These are phyloP conservation scores for Crithidia expoeki DNA, from an alignment of 208 protist genomes.

Conservation along the genomic window DNA sequence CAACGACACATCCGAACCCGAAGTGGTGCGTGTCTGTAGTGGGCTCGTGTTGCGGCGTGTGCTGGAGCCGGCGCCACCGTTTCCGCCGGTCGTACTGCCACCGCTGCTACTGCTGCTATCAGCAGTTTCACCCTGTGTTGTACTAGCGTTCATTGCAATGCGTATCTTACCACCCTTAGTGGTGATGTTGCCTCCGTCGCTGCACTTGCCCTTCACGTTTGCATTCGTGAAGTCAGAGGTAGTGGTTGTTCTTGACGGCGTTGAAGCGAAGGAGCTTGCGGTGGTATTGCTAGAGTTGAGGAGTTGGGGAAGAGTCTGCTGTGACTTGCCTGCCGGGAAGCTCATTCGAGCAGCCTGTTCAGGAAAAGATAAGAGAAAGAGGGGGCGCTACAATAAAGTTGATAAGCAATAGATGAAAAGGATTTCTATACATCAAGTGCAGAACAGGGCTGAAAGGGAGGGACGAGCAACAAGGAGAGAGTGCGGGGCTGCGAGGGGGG, in stretches of 20 bases:
- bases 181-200: not conserved
- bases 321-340: not conserved
- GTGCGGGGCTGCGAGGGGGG: no score
- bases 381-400: not conserved
- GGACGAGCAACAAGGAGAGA: no score
- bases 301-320: slow-evolving; percentile 2
- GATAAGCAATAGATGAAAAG: no score
- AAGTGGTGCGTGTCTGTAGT: not conserved
- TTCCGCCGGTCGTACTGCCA: not conserved
- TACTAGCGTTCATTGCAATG: not conserved
- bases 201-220: not conserved
- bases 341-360: not conserved
- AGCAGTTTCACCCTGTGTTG: not conserved
- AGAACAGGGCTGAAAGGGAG: no score
- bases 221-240: not conserved
- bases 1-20: not conserved
- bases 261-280: not conserved
- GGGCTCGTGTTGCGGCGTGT: not conserved
- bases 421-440: no score
- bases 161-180: not conserved
- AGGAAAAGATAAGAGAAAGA: slow-evolving; percentile 3
- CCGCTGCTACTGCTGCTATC: not conserved
- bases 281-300: not conserved
- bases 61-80: not conserved
- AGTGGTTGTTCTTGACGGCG: not conserved